phyloP scores from a whole-genome alignment of 257 asterid genomes.

The Petunia axillaris region DNA sequence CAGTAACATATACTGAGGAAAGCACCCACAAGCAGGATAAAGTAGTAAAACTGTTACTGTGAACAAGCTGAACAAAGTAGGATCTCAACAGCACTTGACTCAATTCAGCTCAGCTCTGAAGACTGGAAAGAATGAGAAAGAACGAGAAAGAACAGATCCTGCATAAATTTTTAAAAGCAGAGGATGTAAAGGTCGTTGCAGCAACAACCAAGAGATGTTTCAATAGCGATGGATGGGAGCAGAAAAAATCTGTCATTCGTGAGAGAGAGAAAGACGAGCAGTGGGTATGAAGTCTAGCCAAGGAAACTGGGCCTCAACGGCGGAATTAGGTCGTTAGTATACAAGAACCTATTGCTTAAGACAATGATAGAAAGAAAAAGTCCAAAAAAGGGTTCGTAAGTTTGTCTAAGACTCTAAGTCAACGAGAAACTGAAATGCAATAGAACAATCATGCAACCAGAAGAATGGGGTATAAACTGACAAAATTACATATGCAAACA shows the following conservation, averaged over 20 bases:
- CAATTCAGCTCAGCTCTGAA: no score
- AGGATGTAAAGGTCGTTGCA: background rate
- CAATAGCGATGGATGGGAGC: background rate
- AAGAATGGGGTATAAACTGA: background rate
- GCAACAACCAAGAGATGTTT: background rate
- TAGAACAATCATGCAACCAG: background rate
- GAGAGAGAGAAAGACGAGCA: background rate
- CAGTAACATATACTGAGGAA: no score
- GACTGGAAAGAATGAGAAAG: no score
- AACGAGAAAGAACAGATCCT: background rate
- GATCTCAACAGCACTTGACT: no score
- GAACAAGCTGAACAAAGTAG: no score
- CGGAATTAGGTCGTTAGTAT: background rate
- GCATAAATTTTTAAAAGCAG: background rate
- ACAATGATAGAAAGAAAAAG: background rate
- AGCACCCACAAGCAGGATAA: no score
- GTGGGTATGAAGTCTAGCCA: slow-evolving; percentile 6
- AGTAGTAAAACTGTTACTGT: no score
- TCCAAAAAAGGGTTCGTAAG: background rate
- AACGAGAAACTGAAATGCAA: background rate
- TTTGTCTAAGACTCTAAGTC: background rate
- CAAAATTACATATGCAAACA: background rate
- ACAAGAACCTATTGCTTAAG: background rate
- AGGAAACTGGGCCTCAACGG: background rate
- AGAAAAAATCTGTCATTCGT: background rate